These are phyloP conservation scores for Verticillium zaregamsianum DNA, from an alignment of 2,329 filamentous ascomycete species.

Conservation along the genomic window DNA sequence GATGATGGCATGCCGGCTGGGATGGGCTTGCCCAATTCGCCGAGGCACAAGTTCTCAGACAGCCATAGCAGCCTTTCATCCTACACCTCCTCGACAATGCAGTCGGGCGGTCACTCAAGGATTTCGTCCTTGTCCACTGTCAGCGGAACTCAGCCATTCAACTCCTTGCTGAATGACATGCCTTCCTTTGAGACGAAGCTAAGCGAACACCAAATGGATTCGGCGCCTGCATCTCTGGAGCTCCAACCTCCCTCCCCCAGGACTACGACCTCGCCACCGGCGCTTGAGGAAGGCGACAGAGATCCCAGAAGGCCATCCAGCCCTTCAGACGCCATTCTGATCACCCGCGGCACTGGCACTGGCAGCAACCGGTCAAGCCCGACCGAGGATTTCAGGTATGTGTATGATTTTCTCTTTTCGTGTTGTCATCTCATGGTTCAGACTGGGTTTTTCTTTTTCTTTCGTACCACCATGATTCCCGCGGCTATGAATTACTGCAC, in stretches of 20 bases:
- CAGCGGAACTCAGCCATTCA: constrained; percentile 30
- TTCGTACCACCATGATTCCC: no score
- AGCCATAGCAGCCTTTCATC: constrained; percentile 50
- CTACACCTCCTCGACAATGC: constrained; percentile 37
- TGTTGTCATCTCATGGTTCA: no score
- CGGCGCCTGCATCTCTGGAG: constrained; percentile 14
- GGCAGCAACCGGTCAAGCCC: constrained; percentile 14
- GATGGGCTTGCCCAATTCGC: constrained; percentile 13
- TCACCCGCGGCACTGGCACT: constrained; percentile 11
- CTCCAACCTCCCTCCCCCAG: constrained; percentile 17
- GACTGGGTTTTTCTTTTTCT: no score
- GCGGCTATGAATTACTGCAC: no score
- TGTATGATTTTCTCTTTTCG: background rate
- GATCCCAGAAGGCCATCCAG: constrained; percentile 13
- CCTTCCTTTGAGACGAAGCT: constrained; percentile 31
- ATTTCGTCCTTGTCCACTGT: constrained; percentile 51
- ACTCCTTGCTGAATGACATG: constrained; percentile 30
- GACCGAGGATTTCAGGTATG: constrained; percentile 12
- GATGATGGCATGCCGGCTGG: constrained; percentile 13
- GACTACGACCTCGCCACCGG: constrained; percentile 7
- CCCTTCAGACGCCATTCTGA: constrained; percentile 21
- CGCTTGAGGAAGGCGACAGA: constrained; percentile 9
- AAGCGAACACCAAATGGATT: constrained; percentile 14
- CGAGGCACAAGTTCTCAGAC: constrained; percentile 41
- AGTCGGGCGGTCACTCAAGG: constrained; percentile 44